Base-by-base conservation (phyloP, 1,139 yeast genomes). In the Casaregolazyma suthepensis region DNA sequence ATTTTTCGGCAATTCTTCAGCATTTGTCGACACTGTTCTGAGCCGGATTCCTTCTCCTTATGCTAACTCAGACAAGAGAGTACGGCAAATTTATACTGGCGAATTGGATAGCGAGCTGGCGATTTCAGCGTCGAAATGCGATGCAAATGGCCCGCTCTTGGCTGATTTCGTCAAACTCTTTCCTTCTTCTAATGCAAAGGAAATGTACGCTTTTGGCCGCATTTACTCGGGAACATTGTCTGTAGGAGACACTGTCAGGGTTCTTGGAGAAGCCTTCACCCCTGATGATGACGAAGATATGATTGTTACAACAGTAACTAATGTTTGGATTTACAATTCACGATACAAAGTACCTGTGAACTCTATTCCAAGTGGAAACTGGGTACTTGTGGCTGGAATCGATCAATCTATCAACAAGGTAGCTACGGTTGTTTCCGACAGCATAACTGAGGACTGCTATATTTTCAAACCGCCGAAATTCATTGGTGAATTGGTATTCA, bases 371-470 rank as follows among this genome's bases (percentile, higher is more conserved):
- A 78, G 79, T 1, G 97, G 97, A 0, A 77, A 79, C 31, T 71
- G 89, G 54, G 93, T 82, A 0, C 63, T 91, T 5, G 69, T 90
- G 0, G 76, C 79, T 6, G 96, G 96, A 0, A 71, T 85, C 29
- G 83, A 82, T 52, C 60, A 74, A 20, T 69, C 75, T 51, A 73
- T 85, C 59, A 73, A 74, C 46, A 87, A 86, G 64, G 73, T 81
- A 29, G 88, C 88, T 3, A 77, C 89, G 0, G 64, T 87, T 1
- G 63, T 64, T 6, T 55, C 64, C 6, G 55, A 59, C 13, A 38
- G 55, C 18, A 54, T 57, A 54, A 17, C 17, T 9, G 53, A 60
- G 19, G 66, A 64, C 13, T 51, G 69, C n/a, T 62, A 64, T 35
- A 67, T 69, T 23, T 76, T 80, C 62, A 71, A 69, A 46, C 75